These are phyloP conservation scores for Globisporangium nunn DNA, from an alignment of 352 stramenopile species.

Conservation along the genomic window DNA sequence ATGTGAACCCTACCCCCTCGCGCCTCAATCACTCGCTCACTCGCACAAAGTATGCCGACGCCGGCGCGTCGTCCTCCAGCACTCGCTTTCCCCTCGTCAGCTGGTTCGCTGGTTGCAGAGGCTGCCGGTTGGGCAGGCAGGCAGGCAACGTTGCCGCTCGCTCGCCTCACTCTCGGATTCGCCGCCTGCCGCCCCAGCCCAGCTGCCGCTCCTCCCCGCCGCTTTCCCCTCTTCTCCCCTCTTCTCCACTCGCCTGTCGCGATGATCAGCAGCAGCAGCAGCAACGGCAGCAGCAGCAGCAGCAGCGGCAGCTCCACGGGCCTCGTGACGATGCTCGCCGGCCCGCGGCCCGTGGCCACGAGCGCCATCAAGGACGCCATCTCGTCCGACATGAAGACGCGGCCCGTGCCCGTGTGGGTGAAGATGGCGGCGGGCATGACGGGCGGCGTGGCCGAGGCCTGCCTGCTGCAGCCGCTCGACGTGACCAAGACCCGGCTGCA, in stretches of 20 bases:
- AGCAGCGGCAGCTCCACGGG: conserved; percentile 1
- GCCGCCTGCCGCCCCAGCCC: too few relatives aligned
- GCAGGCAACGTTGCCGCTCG: too few relatives aligned
- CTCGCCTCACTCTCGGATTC: too few relatives aligned
- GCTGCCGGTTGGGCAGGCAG: too few relatives aligned
- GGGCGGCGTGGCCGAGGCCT: conserved; percentile 80
- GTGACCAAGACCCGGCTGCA: conserved; percentile 86
- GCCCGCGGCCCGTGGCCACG: conserved; percentile 35
- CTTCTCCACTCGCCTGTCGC: background rate
- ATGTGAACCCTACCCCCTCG: too few relatives aligned
- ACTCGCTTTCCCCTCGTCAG: too few relatives aligned
- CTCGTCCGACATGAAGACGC: conserved; percentile 62
- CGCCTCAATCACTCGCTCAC: too few relatives aligned
- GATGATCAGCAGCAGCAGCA: conserved; percentile 13
- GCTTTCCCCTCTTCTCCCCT: too few relatives aligned
- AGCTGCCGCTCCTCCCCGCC: too few relatives aligned
- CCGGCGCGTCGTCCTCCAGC: too few relatives aligned
- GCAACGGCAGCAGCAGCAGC: background rate
- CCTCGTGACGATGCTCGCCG: conserved; percentile 11
- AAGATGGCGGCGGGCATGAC: conserved; percentile 86
- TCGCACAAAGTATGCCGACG: too few relatives aligned
- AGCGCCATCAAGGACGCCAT: conserved; percentile 74
- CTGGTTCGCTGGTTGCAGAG: too few relatives aligned
- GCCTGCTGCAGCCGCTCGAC: conserved; percentile 74
- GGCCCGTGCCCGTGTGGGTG: conserved; percentile 61